Conservation (phyloP, 2,329 filamentous ascomycete species). For the Penicillium sclerotigenum region DNA sequence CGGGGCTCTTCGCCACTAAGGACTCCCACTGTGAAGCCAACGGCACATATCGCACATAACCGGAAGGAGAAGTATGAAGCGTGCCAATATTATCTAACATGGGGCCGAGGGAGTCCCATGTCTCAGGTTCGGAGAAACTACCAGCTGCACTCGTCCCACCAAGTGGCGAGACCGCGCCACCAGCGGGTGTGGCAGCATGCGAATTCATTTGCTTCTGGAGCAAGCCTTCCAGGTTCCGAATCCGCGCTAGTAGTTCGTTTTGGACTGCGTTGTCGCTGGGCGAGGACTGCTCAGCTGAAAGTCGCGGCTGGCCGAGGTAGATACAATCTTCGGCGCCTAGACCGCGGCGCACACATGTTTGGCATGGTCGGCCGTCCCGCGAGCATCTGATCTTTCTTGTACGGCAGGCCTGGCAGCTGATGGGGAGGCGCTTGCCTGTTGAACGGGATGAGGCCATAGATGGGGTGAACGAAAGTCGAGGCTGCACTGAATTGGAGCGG, state of each 20-base stretch:
- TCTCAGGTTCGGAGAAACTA: conserved; percentile 27
- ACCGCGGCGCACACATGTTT: conserved; percentile 40
- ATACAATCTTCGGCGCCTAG: conserved; percentile 38
- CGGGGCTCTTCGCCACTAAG: conserved; percentile 25
- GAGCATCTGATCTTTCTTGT: conserved; percentile 42
- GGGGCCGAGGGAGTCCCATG: conserved; percentile 20
- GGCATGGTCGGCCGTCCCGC: conserved; percentile 39
- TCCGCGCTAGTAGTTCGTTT: conserved; percentile 33
- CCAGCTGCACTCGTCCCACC: conserved; percentile 26
- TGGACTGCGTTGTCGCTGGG: conserved; percentile 26
- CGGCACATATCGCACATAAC: conserved; percentile 39
- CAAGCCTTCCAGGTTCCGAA: conserved; percentile 36
- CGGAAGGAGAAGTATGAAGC: conserved; percentile 32
- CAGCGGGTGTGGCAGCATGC: conserved; percentile 21
- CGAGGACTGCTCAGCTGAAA: conserved; percentile 27
- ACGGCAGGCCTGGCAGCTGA: conserved; percentile 43
- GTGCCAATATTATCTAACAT: conserved; percentile 29
- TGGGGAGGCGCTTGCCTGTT: conserved; percentile 36
- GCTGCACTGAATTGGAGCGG: not conserved
- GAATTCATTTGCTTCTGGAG: conserved; percentile 34
- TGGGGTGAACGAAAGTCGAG: not conserved
- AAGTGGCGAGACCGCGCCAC: conserved; percentile 26
- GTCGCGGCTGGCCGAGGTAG: conserved; percentile 36
- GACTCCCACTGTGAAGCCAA: conserved; percentile 33
- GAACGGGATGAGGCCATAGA: conserved; percentile 29